Evolutionary conservation across 768 basidiomycete genomes (phyloP), one percentile per base, ranked within the genome.

Genomic region (Asterophora lycoperdoides): DNA sequence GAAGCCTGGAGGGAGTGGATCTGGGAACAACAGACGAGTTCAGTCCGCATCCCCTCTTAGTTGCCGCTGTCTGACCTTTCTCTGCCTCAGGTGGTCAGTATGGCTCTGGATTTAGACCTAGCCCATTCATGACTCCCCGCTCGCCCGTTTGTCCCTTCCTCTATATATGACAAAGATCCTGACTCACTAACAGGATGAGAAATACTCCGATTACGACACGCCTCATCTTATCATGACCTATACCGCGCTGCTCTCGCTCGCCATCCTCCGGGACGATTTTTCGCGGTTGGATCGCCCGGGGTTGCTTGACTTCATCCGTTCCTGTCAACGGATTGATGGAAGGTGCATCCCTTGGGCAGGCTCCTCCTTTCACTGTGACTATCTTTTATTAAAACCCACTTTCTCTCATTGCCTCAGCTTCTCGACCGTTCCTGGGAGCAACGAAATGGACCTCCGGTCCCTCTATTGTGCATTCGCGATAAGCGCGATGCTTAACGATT

Each of bases 171-270:
- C 43, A 15, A 29, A 17, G 28, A 26, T 51, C 29, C 29, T 51
- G 49, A 57, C 46, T 23, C 41, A 60, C 30, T 6, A 23, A 23
- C 23, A 23, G 47, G 54, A 71, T 68, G 60, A 55, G 17, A 59
- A 65, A 19, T 73, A 78, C 56, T 65, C 70, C 8, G 73, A 76
- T 30, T 80, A 82, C 60, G 79, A 87, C 54, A 75, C 78, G 14
- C 88, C 90, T 0, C 87, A 97, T 64, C 71, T 97, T 13, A 91
- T 96, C 46, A 89, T 93, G 78, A 93, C 94, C 7, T 99, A 98
- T 60, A 91, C 93, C 1, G 91, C 93, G 0, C 63, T 99, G 9
- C 68, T 96, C 4, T 78, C 81, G 0, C 83, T 99, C 9, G 81
- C 86, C 0, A 85, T 96, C 53, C 75, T 99, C 19, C 78, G 88